A percentile compares a stretch with the other conserved stretches of the same genome.
Evolutionary conservation across 2,329 filamentous ascomycete genomes (phyloP).

Genomic region (Arthroderma sp.): DNA sequence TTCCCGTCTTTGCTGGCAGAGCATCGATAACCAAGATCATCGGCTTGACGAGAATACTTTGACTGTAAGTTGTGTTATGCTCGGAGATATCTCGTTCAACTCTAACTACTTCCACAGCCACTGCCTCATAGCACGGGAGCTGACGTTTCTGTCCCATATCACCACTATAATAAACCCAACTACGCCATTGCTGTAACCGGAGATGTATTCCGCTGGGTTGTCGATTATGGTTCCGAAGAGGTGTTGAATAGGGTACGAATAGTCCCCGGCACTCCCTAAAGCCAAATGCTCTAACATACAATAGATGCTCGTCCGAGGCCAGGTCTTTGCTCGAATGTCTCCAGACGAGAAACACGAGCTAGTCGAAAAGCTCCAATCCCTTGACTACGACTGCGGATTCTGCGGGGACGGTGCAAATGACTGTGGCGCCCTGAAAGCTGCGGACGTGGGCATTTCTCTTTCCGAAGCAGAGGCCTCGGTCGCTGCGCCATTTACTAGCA

Average conservation of each 20-base stretch:
- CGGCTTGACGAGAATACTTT: constrained; percentile 69
- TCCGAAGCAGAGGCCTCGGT: constrained; percentile 97
- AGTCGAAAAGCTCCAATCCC: constrained; percentile 90
- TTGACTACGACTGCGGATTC: constrained; percentile 91
- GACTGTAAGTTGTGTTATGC: constrained; percentile 37
- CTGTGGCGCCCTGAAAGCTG: constrained; percentile 90
- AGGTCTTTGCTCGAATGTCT: constrained; percentile 96
- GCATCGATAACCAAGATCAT: constrained; percentile 74
- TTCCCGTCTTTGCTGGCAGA: constrained; percentile 74
- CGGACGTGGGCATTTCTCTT: constrained; percentile 91
- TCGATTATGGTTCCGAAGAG: constrained; percentile 77
- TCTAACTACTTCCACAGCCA: constrained; percentile 41
- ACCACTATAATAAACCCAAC: constrained; percentile 67
- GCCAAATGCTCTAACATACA: constrained; percentile 11
- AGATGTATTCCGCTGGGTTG: constrained; percentile 91
- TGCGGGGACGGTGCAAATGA: constrained; percentile 97
- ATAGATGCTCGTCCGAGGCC: constrained; percentile 78
- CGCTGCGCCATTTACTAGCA: constrained; percentile 92
- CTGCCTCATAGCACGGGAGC: constrained; percentile 55
- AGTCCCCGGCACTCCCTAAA: background rate
- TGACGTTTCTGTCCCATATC: constrained; percentile 75
- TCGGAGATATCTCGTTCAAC: constrained; percentile 10
- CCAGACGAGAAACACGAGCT: constrained; percentile 97
- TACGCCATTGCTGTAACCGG: constrained; percentile 84
- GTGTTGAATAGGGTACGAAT: constrained; percentile 54